Conservation (phyloP, 805 yeast genomes). For the Alloascoidea africana region DNA sequence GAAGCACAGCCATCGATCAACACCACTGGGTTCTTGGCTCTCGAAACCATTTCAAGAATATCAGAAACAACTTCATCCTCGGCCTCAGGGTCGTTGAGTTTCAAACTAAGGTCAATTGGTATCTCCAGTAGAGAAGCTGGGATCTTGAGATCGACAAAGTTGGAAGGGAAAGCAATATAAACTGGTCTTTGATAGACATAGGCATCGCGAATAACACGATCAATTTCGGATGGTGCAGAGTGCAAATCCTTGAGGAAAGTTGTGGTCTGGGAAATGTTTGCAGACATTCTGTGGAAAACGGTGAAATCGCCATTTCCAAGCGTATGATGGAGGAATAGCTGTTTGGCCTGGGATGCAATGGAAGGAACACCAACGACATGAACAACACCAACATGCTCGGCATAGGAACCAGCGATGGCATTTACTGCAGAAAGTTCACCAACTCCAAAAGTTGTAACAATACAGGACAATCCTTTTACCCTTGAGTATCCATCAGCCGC, state of each 20-base stretch:
- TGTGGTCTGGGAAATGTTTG: constrained; percentile 52
- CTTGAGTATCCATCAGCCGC: constrained; percentile 86
- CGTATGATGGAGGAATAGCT: constrained; percentile 67
- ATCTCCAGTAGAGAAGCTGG: constrained; percentile 40
- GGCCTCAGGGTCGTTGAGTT: constrained; percentile 42
- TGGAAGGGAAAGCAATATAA: constrained; percentile 72
- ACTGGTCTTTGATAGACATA: constrained; percentile 66
- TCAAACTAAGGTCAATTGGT: constrained; percentile 47
- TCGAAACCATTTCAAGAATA: constrained; percentile 33
- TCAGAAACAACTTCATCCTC: constrained; percentile 47
- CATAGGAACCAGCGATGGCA: constrained; percentile 80
- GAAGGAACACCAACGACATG: constrained; percentile 86
- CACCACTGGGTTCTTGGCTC: constrained; percentile 56
- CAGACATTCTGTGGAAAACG: constrained; percentile 68
- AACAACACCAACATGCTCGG: constrained; percentile 76
- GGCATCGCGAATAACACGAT: constrained; percentile 59
- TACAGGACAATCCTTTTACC: constrained; percentile 57
- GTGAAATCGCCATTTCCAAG: constrained; percentile 74
- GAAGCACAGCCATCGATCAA: constrained; percentile 81
- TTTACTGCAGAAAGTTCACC: constrained; percentile 77
- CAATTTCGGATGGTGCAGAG: constrained; percentile 57
- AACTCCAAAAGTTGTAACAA: constrained; percentile 80
- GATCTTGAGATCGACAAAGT: constrained; percentile 53
- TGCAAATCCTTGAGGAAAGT: constrained; percentile 46
- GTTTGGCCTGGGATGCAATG: constrained; percentile 53